phyloP scores from a whole-genome alignment of 2,329 filamentous ascomycete species.

The Cryphonectria radicalis region DNA sequence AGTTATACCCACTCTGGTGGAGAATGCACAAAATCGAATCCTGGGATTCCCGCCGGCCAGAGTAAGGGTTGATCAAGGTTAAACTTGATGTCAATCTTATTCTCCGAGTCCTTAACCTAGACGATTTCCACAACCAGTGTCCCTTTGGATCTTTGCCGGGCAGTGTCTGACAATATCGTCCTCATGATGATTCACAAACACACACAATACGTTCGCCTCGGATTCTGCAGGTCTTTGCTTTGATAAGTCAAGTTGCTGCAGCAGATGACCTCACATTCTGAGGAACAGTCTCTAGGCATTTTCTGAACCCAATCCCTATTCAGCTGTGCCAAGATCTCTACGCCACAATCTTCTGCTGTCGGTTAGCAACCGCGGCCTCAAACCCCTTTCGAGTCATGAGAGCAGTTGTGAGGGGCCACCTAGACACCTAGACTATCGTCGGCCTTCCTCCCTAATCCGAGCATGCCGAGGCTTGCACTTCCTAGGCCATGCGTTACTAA shows the following conservation, averaged over 20 bases:
- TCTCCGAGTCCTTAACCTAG: background rate
- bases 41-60: background rate
- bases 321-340: background rate
- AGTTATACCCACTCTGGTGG: background rate
- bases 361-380: background rate
- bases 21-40: background rate
- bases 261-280: background rate
- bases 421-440: background rate
- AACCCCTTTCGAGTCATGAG: background rate
- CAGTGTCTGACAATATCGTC: background rate
- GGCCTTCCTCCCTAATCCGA: background rate
- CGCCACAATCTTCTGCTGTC: background rate
- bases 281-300: background rate
- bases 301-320: background rate
- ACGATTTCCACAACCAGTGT: background rate
- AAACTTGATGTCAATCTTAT: background rate
- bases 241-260: background rate
- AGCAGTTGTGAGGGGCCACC: background rate
- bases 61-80: background rate
- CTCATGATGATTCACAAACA: too few species aligned
- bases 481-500: conserved; percentile 10
- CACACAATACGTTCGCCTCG: too few species aligned
- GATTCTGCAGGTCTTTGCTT: background rate
- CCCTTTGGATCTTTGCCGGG: too few species aligned
- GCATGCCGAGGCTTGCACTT: background rate